These are phyloP conservation scores for Sesbania bispinosa DNA, from an alignment of 306 rosid genomes.

Conservation along the genomic window DNA sequence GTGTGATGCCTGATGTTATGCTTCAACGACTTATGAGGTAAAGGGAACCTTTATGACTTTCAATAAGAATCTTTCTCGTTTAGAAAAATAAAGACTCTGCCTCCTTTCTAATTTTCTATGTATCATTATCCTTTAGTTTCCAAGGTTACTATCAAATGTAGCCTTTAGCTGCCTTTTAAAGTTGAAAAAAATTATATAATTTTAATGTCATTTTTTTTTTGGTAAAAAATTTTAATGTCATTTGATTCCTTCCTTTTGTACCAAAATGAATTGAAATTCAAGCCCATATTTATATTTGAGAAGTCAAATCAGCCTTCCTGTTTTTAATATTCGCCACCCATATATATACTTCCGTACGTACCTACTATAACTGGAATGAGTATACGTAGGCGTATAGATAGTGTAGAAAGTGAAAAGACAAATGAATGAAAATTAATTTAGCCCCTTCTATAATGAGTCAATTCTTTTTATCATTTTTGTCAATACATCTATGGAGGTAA, in stretches of 20 bases:
- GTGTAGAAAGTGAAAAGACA: not conserved
- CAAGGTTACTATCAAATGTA: not conserved
- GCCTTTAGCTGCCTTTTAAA: conserved; percentile 22
- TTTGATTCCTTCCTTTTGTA: not conserved
- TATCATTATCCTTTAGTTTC: conserved; percentile 13
- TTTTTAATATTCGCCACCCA: not conserved
- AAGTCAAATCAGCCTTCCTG: not conserved
- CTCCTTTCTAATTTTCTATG: not conserved
- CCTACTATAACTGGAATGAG: conserved; percentile 18
- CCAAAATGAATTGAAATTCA: not conserved
- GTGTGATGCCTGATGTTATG: conserved; percentile 26
- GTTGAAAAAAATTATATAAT: not conserved
- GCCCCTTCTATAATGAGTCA: not conserved
- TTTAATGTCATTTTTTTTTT: too few relatives aligned
- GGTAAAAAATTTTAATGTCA: too few relatives aligned
- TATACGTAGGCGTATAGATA: too few relatives aligned
- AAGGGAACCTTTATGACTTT: conserved; percentile 8
- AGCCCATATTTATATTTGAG: not conserved
- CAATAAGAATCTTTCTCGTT: conserved; percentile 29
- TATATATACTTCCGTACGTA: not conserved
- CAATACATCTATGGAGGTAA: too few relatives aligned
- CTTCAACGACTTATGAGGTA: conserved; percentile 31
- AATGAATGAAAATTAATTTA: not conserved
- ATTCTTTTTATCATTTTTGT: not conserved
- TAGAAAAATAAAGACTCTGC: conserved; percentile 1